Conservation (phyloP, 177 flowering plant species). For the Tripterygium wilfordii region DNA sequence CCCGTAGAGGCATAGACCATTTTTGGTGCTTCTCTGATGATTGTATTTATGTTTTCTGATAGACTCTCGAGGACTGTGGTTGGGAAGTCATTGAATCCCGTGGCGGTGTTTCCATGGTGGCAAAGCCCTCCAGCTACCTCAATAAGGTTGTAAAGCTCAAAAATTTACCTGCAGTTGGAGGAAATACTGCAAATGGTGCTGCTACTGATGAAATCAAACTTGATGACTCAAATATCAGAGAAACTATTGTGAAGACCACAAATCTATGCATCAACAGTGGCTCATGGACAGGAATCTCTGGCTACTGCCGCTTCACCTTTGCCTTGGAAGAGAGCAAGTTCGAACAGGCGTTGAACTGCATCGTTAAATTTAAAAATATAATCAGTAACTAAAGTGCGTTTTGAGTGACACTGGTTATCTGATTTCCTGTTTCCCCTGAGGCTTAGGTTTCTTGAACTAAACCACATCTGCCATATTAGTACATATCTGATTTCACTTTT, state of each 20-base stretch:
- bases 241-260: slow-evolving; percentile 57
- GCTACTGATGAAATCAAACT: slow-evolving; percentile 35
- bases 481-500: slow-evolving; percentile 1
- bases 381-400: slow-evolving; percentile 12
- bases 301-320: slow-evolving; percentile 80
- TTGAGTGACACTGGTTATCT: neutral
- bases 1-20: no score
- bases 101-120: slow-evolving; percentile 81
- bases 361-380: slow-evolving; percentile 43
- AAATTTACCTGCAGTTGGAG: slow-evolving; percentile 5
- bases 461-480: no score
- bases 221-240: slow-evolving; percentile 64
- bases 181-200: slow-evolving; percentile 1
- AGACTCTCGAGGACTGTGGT: slow-evolving; percentile 73
- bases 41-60: no score
- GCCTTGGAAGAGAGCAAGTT: slow-evolving; percentile 78
- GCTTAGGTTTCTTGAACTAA: no score
- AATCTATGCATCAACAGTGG: slow-evolving; percentile 88
- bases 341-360: slow-evolving; percentile 65
- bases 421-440: neutral
- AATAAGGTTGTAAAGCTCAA: slow-evolving; percentile 45
- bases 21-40: no score
- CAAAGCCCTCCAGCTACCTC: slow-evolving; percentile 74
- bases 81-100: slow-evolving; percentile 72
- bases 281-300: slow-evolving; percentile 85